Evolutionary conservation across 169 alveolate genomes (phyloP).

Genomic region (Plasmodium gallinaceum): DNA sequence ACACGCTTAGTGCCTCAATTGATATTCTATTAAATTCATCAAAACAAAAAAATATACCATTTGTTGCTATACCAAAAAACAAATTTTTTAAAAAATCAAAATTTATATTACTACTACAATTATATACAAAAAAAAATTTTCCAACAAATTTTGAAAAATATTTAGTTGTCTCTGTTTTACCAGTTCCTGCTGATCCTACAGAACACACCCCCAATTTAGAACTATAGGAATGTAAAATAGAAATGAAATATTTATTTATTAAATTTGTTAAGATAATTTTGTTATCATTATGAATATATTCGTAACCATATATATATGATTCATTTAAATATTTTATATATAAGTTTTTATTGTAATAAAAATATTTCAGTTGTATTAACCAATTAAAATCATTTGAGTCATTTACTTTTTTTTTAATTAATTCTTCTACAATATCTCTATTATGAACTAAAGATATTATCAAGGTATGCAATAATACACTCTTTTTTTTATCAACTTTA

Average conservation of each 20-base stretch:
- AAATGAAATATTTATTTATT: slow-evolving; percentile 97
- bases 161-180: slow-evolving; percentile 99
- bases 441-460: slow-evolving; percentile 71
- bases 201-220: slow-evolving; percentile 98
- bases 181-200: slow-evolving; percentile 99
- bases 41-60: slow-evolving; percentile 99
- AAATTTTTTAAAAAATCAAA: slow-evolving; percentile 96
- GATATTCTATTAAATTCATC: slow-evolving; percentile 98
- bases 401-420: slow-evolving; percentile 60
- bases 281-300: slow-evolving; percentile 96
- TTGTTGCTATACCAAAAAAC: slow-evolving; percentile 94
- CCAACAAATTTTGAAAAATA: slow-evolving; percentile 97
- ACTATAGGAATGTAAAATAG: slow-evolving; percentile 96
- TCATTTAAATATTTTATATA: slow-evolving; percentile 72
- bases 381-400: slow-evolving; percentile 68
- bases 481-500: slow-evolving; percentile 66
- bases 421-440: slow-evolving; percentile 68
- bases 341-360: slow-evolving; percentile 61
- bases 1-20: slow-evolving; percentile 96
- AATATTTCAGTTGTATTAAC: slow-evolving; percentile 72
- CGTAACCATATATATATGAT: slow-evolving; percentile 96
- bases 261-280: slow-evolving; percentile 98
- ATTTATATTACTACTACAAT: slow-evolving; percentile 98
- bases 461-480: slow-evolving; percentile 69
- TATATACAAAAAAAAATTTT: slow-evolving; percentile 96